Conservation (phyloP, 2,329 filamentous ascomycete genomes). For the Cytospora piceicola region DNA sequence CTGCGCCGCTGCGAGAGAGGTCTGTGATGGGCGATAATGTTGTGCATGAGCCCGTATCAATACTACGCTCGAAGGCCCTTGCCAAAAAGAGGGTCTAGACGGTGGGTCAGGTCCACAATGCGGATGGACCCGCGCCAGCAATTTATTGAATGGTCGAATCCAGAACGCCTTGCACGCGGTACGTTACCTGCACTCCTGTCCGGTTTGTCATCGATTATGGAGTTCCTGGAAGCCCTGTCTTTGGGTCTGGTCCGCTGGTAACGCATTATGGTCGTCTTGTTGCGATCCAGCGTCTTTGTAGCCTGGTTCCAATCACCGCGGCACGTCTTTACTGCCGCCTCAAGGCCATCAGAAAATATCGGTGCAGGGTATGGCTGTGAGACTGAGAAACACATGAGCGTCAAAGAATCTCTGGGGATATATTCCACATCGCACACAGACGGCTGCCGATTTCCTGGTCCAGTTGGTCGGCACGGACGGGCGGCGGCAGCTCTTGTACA, state of each 20-base stretch:
- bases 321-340: background rate
- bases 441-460: background rate
- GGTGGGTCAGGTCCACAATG: slow-evolving; percentile 22
- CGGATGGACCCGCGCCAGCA: slow-evolving; percentile 25
- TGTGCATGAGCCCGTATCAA: slow-evolving; percentile 22
- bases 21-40: slow-evolving; percentile 21
- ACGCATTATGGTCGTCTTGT: background rate
- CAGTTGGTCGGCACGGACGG: background rate
- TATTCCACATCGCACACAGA: background rate
- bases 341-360: background rate
- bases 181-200: slow-evolving; percentile 2
- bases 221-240: slow-evolving; percentile 13
- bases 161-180: slow-evolving; percentile 14
- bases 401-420: background rate
- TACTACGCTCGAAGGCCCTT: slow-evolving; percentile 1
- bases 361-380: background rate
- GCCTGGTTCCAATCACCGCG: background rate
- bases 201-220: slow-evolving; percentile 10
- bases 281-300: slow-evolving; percentile 1
- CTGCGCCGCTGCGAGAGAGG: slow-evolving; percentile 13
- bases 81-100: slow-evolving; percentile 15
- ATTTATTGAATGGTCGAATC: slow-evolving; percentile 21
- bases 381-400: background rate
- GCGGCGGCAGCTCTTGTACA: background rate
- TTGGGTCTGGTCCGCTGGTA: slow-evolving; percentile 1